Base-by-base conservation (phyloP, 1,284 basidiomycete species). In the Ustilago tritici region DNA sequence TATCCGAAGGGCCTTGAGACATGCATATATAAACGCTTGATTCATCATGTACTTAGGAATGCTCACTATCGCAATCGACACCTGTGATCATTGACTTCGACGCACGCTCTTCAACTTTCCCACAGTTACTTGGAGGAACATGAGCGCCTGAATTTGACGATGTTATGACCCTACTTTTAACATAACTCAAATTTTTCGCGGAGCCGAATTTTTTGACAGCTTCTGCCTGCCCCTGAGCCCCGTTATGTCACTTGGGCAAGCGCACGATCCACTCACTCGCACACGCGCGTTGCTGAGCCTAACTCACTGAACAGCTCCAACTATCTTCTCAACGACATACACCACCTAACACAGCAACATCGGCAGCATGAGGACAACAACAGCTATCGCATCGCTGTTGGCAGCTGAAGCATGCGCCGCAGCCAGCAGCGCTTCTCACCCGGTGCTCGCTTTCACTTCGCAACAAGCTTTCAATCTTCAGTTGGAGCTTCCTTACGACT, bases 371-470 rank as follows among this genome's bases (percentile, higher is more conserved):
- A 67, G 62, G 58, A 57, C 70, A 32, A 61, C 61, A 36, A 65
- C 50, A 19, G 65, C 65, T 15, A 50, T 76, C 40, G 58, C 60
- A 58, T 58, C 61, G 55, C 55, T 72, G 28, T 59, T 76, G 5
- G 50, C 62, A 31, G 62, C 65, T 10, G 69, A 56, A 17, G 59
- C 62, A n/a, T 61, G 58, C 47, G 69, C 63, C 31, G 72, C 74
- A 12, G 74, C 69, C 15, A 61, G 53, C 57, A 61, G 58, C 62
- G 15, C 50, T 19, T 36, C 61, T 2, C 32, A 53, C n/a, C 68
- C 64, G n/a, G 65, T 76, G 17, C 61, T 76, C 12, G 74, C 74
- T 1, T 72, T 76, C 69, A 76, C 69, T 12, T 76, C 74, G 49
- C 52, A 47, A 31, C 65, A 65, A 32, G 61, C 65, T 17, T 46